Base-by-base conservation (phyloP, 2,329 filamentous ascomycete genomes). In the Pseudogymnoascus sp. region DNA sequence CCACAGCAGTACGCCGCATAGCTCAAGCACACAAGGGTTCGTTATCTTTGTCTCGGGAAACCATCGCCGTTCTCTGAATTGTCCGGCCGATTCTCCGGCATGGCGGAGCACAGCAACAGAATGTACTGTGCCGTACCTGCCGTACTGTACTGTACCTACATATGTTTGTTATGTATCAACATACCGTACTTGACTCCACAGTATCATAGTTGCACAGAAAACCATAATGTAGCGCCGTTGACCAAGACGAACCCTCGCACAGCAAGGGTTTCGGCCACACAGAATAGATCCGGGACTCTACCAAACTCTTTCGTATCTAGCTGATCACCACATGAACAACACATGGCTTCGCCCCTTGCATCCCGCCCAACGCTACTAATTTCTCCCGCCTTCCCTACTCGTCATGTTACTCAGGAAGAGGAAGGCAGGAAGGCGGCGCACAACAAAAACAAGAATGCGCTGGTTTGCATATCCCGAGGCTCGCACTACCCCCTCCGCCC, bases 1-100 rank as follows among this genome's bases (percentile, higher is more conserved):
- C 21, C 21, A 21, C 21, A 21, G 21, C 21, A 21, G 8, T 44
- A 27, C 9, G 21, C 41, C 21, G 21, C 41, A 27, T 12, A 21
- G 21, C 21, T 21, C 21, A 5, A 36, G 12, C 10, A 36, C 12
- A 36, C 35, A 25, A 17, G 44, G 27, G 9, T 36, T 51, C n/a
- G 44, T 51, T 51, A 51, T 51, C 44, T 42, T 13, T 48, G 44
- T 51, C 44, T 51, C 44, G 44, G 44, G 44, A 51, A 51, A 51
- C 27, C 44, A 15, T 31, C 44, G 44, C 44, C 27, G 44, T 15
- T 31, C 7, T 31, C 8, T 13, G 44, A 51, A 51, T 31, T 51
- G 44, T 51, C 44, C 44, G 44, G 25, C 27, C 44, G 27, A 51
- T 51, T 51, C 44, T 51, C 44, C 44, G 44, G 27, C 44, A 51